Percentiles rank a stretch among this genome's conserved stretches.
These are phyloP conservation scores for Botryotinia narcissicola DNA, from an alignment of 2,329 filamentous ascomycete species.

Conservation along the genomic window DNA sequence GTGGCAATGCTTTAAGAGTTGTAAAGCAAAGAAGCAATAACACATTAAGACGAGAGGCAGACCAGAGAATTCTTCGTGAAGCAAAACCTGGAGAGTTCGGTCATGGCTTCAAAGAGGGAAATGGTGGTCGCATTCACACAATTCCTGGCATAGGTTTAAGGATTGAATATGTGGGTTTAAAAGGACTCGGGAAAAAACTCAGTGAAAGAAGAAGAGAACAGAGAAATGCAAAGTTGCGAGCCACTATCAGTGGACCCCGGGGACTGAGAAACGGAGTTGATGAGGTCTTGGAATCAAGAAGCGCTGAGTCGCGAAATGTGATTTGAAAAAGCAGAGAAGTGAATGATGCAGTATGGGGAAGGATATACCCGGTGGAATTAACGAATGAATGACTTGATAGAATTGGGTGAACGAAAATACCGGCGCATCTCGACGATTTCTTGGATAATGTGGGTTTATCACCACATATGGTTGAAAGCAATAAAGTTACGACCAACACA, in stretches of 20 bases:
- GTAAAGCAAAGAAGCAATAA: slow-evolving; percentile 51
- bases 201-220: slow-evolving; percentile 60
- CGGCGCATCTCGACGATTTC: not conserved
- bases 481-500: not conserved
- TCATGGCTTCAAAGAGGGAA: slow-evolving; percentile 35
- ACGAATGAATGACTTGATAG: slow-evolving; percentile 7
- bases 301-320: slow-evolving; percentile 2
- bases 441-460: not conserved
- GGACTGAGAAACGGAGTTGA: slow-evolving; percentile 38
- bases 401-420: slow-evolving; percentile 1
- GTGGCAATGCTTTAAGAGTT: slow-evolving; percentile 56
- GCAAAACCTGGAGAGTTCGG: slow-evolving; percentile 30
- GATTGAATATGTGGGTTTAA: slow-evolving; percentile 49
- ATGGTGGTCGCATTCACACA: slow-evolving; percentile 32
- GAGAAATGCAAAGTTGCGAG: slow-evolving; percentile 55
- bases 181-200: slow-evolving; percentile 53
- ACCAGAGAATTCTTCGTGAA: slow-evolving; percentile 23
- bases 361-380: slow-evolving; percentile 10
- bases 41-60: slow-evolving; percentile 29
- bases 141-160: slow-evolving; percentile 43
- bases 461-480: not conserved
- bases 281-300: slow-evolving; percentile 32
- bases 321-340: not conserved
- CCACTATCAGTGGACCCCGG: slow-evolving; percentile 58
- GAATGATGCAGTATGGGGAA: not conserved